Evolutionary conservation across 208 protist species (phyloP), one percentile per base, ranked within the genome.

Genomic region (Trypanosoma mega): DNA sequence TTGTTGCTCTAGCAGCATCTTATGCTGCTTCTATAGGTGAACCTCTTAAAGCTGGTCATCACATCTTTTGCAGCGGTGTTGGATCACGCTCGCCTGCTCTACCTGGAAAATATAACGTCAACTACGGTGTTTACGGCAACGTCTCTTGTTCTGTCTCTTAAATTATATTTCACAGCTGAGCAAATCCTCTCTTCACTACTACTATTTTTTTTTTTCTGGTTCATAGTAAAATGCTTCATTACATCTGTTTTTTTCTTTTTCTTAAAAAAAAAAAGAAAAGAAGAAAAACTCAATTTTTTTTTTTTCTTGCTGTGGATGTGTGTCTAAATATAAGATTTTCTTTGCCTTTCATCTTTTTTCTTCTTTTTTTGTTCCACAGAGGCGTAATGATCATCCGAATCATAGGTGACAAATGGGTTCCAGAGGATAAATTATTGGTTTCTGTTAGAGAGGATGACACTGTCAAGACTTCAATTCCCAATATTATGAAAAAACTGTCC

Each of bases 11-110:
- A 12, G 83, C 84, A 1, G 58, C 72, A 8, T 26, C 56, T 33
- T 94, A 91, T 34, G 81, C 75, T 14, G 63, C 69, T 60, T 65
- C 67, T 47, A 76, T 94, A 23, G 84, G 79, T n/a, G 52, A 43
- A 18, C 70, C 80, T 11, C 64, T 80, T 24, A n/a, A 74, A 18
- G 50, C 48, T 29, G 74, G 59, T 12, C 63, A 87, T 21, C 63
- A 85, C 50, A 64, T 94, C 20, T 77, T 94, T 56, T 92, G 79
- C 48, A 72, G 57, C 64, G 82, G 82, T 1, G 57, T 84, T 1
- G 63, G 55, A 51, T 72, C 65, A 14, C 78, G 80, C 4, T 68
- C 64, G 18, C 80, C 84, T 39, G 76, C 70, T 2, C 47, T 77
- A 39, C 30, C 63, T 11, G 87, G 84, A 9, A 80, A 64, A n/a